A percentile compares a stretch with the other conserved stretches of the same genome.
phyloP scores from a whole-genome alignment of 1,139 yeast genomes.

The Nakaseomyces delphensis region DNA sequence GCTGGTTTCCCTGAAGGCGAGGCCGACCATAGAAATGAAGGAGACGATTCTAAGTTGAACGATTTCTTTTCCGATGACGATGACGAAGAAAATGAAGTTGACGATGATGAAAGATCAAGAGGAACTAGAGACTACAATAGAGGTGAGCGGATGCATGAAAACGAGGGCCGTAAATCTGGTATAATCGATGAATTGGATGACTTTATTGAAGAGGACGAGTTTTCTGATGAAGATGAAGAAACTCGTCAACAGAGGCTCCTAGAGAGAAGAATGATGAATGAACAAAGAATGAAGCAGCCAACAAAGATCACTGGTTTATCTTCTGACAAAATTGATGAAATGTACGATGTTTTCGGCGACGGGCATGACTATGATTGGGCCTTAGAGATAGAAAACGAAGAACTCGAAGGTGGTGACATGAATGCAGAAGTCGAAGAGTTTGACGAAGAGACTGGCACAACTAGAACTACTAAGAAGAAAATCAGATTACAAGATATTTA shows the following conservation, averaged over 20 bases:
- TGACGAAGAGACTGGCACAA: slow-evolving; percentile 38
- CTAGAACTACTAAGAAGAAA: slow-evolving; percentile 39
- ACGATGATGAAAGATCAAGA: slow-evolving; percentile 25
- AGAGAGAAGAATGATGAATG: slow-evolving; percentile 32
- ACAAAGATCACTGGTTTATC: slow-evolving; percentile 71
- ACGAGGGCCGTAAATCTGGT: slow-evolving; percentile 19
- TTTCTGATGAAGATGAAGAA: slow-evolving; percentile 81
- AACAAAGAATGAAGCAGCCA: slow-evolving; percentile 37
- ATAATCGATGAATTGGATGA: slow-evolving; percentile 82
- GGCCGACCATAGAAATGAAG: slow-evolving; percentile 22
- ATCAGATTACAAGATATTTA: slow-evolving; percentile 77
- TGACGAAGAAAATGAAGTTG: slow-evolving; percentile 36
- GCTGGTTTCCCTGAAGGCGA: slow-evolving; percentile 28
- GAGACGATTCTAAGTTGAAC: slow-evolving; percentile 41
- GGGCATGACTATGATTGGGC: slow-evolving; percentile 99
- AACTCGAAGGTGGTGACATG: slow-evolving; percentile 33
- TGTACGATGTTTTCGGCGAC: slow-evolving; percentile 92
- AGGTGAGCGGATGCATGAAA: slow-evolving; percentile 12
- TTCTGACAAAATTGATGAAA: slow-evolving; percentile 84
- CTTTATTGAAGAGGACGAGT: slow-evolving; percentile 94
- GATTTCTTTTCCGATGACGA: slow-evolving; percentile 84
- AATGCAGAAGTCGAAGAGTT: slow-evolving; percentile 39
- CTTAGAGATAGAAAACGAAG: slow-evolving; percentile 75
- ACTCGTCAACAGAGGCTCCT: slow-evolving; percentile 36
- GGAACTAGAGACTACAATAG: slow-evolving; percentile 6